Conservation (phyloP, 345 rosid genomes). For the Salix brachista region DNA sequence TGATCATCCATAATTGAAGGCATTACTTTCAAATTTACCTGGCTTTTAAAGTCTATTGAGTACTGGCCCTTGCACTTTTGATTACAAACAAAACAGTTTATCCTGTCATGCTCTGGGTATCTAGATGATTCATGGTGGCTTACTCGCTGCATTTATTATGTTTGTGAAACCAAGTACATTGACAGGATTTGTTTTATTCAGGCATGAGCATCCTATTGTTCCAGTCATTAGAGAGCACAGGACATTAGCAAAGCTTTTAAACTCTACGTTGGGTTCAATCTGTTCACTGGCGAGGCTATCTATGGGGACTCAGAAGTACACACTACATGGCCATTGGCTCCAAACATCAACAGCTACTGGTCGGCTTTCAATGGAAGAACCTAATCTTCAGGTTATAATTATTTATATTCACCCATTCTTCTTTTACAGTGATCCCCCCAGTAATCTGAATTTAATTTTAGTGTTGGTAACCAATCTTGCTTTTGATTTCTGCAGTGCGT, state of each 20-base stretch:
- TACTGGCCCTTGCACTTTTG: not conserved
- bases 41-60: no score
- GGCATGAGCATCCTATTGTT: conserved; percentile 87
- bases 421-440: not conserved
- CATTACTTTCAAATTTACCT: no score
- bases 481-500: conserved; percentile 60
- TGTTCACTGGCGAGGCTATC: conserved; percentile 76
- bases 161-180: not conserved
- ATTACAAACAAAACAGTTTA: no score
- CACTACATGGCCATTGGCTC: conserved; percentile 88
- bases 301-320: conserved; percentile 59
- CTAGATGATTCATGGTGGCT: not conserved
- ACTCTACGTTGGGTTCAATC: conserved; percentile 82
- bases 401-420: not conserved
- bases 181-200: conserved; percentile 30
- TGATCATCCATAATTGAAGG: no score
- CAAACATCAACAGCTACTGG: conserved; percentile 98
- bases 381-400: conserved; percentile 86
- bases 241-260: conserved; percentile 80
- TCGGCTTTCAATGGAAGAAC: conserved; percentile 96
- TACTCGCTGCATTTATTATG: not conserved
- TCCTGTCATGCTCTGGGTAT: not conserved
- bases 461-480: conserved; percentile 6
- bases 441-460: not conserved
- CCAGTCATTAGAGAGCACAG: conserved; percentile 91